phyloP scores from a whole-genome alignment of 2,329 filamentous ascomycete genomes.

The Aspergillus sp. region DNA sequence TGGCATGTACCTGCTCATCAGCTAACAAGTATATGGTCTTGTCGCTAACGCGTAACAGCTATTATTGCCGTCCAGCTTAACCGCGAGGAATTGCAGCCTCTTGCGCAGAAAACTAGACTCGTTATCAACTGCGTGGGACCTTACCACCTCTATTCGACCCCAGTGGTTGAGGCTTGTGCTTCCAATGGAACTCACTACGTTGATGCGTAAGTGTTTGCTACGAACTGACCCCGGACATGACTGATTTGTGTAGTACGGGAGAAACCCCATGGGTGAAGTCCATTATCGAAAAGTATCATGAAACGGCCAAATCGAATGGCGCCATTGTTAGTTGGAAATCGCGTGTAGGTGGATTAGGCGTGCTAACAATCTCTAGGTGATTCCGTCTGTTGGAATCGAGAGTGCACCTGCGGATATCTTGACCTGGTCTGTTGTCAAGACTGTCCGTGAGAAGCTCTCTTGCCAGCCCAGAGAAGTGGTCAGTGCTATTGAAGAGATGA shows the following conservation, averaged over 20 bases:
- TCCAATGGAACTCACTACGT: slow-evolving; percentile 61
- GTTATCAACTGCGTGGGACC: slow-evolving; percentile 58
- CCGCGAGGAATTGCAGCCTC: slow-evolving; percentile 42
- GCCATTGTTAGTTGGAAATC: slow-evolving; percentile 47
- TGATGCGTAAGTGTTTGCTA: slow-evolving; percentile 44
- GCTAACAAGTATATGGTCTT: neutral
- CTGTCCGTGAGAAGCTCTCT: slow-evolving; percentile 46
- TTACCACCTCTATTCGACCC: slow-evolving; percentile 58
- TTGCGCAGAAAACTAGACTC: slow-evolving; percentile 52
- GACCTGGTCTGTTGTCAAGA: slow-evolving; percentile 47
- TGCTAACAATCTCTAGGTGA: slow-evolving; percentile 36
- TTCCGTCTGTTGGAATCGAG: slow-evolving; percentile 56
- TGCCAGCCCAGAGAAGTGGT: slow-evolving; percentile 47
- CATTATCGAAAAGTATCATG: slow-evolving; percentile 57
- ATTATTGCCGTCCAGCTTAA: slow-evolving; percentile 44
- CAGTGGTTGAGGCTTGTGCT: slow-evolving; percentile 59
- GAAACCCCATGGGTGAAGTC: slow-evolving; percentile 59
- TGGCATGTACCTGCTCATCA: slow-evolving; percentile 43
- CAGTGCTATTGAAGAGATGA: slow-evolving; percentile 48
- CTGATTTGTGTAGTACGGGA: slow-evolving; percentile 43
- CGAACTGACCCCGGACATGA: neutral
- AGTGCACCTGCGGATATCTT: slow-evolving; percentile 54
- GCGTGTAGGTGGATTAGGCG: neutral
- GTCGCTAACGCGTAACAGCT: slow-evolving; percentile 22
- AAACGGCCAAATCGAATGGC: slow-evolving; percentile 51